Base-by-base conservation (phyloP, 2,329 filamentous ascomycete species). In the Clarireedia hainanense region DNA sequence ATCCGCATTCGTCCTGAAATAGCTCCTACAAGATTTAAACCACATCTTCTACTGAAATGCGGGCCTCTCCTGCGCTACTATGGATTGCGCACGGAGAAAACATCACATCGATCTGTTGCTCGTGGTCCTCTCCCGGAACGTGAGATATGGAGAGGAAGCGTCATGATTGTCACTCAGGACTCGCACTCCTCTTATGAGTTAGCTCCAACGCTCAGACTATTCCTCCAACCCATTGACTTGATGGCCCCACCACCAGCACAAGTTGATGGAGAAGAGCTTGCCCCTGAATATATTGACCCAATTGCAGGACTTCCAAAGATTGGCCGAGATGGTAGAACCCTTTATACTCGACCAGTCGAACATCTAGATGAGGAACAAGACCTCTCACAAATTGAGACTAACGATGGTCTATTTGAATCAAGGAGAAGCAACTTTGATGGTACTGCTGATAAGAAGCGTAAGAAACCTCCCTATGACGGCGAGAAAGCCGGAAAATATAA, bases 131-230 rank as follows among this genome's bases (percentile, higher is more conserved):
- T 52, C 61, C 63, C 69, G 30, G 84, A 89, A 45, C 80, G 83
- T 51, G 89, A 96, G 64, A 84, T 92, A 20, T 99, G 94, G 94
- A 83, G 91, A 69, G 94, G 94, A 5, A 95, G 84, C 58, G 80
- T 97, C 56, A 91, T 99, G 89, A 96, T 99, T 64, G 91, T 99
- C 23, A 97, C 94, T 0, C 80, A 84, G 52, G 92, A 99, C 67
- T 79, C 82, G 2, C 81, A 86, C 42, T 97, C 92, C 2, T 88
- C 86, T 0, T 96, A 96, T 67, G 81, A 85, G 46, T 84, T 89
- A 48, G 80, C 80, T n/a, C 94, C 94, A 4, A 88, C 80, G 0
- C 74, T 99, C 61, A 81, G 91, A 45, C 72, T 99, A 4, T 99
- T 97, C 69, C 84, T 86, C 6, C 91, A 96, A 67, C 87, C 90